Conservation (phyloP, 2,329 filamentous ascomycete species). For the Gyromitra esculenta region DNA sequence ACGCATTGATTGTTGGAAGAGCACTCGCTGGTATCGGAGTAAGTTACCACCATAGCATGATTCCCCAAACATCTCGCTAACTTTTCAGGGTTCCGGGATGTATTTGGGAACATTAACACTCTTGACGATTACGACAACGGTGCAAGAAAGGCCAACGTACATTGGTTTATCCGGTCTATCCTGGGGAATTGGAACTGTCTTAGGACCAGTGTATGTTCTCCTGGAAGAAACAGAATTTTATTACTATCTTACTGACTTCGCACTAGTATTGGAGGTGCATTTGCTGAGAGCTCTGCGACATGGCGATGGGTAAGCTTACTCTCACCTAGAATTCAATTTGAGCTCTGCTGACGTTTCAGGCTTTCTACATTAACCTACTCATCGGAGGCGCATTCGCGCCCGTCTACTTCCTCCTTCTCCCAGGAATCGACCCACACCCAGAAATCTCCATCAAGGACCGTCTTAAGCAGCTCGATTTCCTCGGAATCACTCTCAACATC, state of each 20-base stretch:
- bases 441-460: constrained; percentile 54
- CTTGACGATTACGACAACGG: constrained; percentile 40
- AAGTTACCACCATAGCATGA: background rate
- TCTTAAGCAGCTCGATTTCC: constrained; percentile 62
- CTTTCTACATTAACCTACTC: constrained; percentile 69
- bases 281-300: constrained; percentile 60
- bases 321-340: background rate
- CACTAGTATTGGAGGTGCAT: constrained; percentile 62
- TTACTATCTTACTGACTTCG: constrained; percentile 2
- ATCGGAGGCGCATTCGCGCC: constrained; percentile 63
- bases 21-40: constrained; percentile 63
- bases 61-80: background rate
- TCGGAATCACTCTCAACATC: constrained; percentile 63
- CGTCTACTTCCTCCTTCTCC: constrained; percentile 63
- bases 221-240: background rate
- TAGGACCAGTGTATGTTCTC: constrained; percentile 62
- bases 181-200: constrained; percentile 63
- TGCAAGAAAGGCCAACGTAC: constrained; percentile 41
- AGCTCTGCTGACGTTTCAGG: constrained; percentile 31
- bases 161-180: constrained; percentile 44
- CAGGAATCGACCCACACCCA: constrained; percentile 56
- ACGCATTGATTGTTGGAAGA: constrained; percentile 66
- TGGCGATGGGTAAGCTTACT: constrained; percentile 62
- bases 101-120: constrained; percentile 40
- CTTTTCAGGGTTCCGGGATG: constrained; percentile 40